A percentile compares a stretch with the other conserved stretches of the same genome.
Conservation (phyloP, 768 basidiomycete genomes). For the Cystobasidium tubakii region DNA sequence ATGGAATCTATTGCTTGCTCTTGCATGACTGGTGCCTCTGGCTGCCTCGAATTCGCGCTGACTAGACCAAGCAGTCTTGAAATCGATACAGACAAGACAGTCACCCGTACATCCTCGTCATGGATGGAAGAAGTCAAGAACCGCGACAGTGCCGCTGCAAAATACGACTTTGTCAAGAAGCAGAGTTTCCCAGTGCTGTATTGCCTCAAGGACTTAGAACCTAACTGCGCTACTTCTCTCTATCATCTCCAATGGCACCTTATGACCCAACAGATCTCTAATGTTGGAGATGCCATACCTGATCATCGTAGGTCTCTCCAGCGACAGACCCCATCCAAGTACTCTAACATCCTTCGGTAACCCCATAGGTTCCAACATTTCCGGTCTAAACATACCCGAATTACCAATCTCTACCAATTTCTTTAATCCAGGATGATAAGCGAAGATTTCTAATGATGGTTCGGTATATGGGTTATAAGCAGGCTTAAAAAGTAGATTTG, state of each 20-base stretch:
- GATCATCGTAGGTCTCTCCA: constrained; percentile 98
- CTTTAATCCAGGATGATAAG: constrained; percentile 86
- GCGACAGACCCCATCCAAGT: constrained; percentile 88
- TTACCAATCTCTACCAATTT: constrained; percentile 98
- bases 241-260: constrained; percentile 55
- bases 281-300: constrained; percentile 99
- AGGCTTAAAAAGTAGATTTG: constrained; percentile 80
- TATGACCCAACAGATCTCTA: constrained; percentile 91
- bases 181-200: too few relatives aligned
- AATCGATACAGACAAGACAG: too few relatives aligned
- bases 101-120: too few relatives aligned
- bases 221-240: constrained; percentile 44
- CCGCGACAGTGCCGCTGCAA: too few relatives aligned
- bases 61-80: too few relatives aligned
- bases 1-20: too few relatives aligned
- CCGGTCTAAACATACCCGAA: constrained; percentile 93
- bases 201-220: constrained; percentile 38
- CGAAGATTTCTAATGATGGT: constrained; percentile 97
- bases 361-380: constrained; percentile 99
- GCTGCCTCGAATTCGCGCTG: too few relatives aligned
- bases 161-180: too few relatives aligned
- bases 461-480: constrained; percentile 48
- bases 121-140: too few relatives aligned
- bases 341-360: constrained; percentile 93
- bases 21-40: too few relatives aligned